Base-by-base conservation (phyloP, 495 filamentous ascomycete species). In the Bombardia bombarda region DNA sequence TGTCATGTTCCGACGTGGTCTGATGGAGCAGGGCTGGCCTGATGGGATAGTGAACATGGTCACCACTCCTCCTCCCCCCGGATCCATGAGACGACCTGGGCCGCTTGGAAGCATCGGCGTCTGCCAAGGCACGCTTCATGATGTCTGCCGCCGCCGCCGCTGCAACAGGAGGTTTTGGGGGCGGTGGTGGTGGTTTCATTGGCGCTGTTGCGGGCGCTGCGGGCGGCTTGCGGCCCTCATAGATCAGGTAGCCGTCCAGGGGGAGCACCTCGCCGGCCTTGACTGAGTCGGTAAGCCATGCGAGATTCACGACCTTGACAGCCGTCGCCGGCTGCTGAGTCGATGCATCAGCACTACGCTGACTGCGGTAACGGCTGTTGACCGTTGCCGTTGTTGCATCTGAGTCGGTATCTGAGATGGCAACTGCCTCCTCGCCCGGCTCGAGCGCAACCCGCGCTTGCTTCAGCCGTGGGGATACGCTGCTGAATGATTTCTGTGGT, bases 1-100 rank as follows among this genome's bases (percentile, higher is more conserved):
- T 69, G 1, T 88, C 81, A 38, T 87, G 69, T 33, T 93, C 87
- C 5, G 82, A 82, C 0, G 87, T 90, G 2, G 83, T 80, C 51
- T 83, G 67, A 12, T 78, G 72, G 14, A 81, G 18, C 4, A 57
- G 22, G 20, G 50, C 17, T 7, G 62, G 55, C 5, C 44, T 45
- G 32, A 36, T 34, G 9, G 43, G 26, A 12, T 43, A 35, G n/a
- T 31, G 46, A 18, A 32, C 20, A 21, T 32, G 36, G 9, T 46
- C 28, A 9, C 50, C 44, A 7, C 38, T 42, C 8, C 41, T 24
- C 26, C 38, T 40, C 32, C 41, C 34, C 32, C 43, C 33, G 1
- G 22, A 21, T n/a, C 36, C 46, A n/a, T 45, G 45, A 24, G 45
- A 51, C 7, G 57, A 45, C 26, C 40, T 25, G 6, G 50, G 47